Conservation (phyloP, 2,329 filamentous ascomycete species). For the Fusarium denticulatum region DNA sequence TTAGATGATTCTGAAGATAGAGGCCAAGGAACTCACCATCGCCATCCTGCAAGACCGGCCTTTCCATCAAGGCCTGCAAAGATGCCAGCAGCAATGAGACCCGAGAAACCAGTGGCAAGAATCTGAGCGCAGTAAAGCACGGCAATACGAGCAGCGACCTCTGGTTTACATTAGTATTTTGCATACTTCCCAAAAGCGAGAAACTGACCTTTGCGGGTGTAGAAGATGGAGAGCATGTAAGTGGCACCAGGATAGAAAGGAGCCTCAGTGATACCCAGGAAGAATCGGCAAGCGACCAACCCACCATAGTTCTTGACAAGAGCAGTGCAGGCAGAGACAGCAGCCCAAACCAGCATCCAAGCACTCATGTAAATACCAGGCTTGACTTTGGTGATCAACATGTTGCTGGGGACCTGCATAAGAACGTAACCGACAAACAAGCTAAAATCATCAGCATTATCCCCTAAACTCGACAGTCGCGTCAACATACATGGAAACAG, state of each 20-base stretch:
- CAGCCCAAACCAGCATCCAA: slow-evolving; percentile 55
- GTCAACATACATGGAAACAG: slow-evolving; percentile 49
- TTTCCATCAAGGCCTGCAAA: slow-evolving; percentile 54
- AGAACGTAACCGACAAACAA: slow-evolving; percentile 57
- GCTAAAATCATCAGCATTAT: slow-evolving; percentile 22
- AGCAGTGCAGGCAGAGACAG: slow-evolving; percentile 51
- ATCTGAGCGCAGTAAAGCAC: slow-evolving; percentile 69
- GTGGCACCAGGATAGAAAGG: slow-evolving; percentile 54
- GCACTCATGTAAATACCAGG: slow-evolving; percentile 55
- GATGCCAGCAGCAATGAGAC: slow-evolving; percentile 69
- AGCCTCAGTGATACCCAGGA: slow-evolving; percentile 53
- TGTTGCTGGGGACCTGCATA: slow-evolving; percentile 54
- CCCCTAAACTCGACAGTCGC: rapidly evolving
- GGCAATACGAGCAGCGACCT: slow-evolving; percentile 69
- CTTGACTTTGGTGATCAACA: slow-evolving; percentile 54
- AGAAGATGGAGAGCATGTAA: slow-evolving; percentile 49
- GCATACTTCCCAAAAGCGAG: rapidly evolving
- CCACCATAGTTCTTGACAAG: slow-evolving; percentile 49
- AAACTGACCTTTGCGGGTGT: slow-evolving; percentile 45
- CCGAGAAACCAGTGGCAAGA: slow-evolving; percentile 74
- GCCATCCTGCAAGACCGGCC: slow-evolving; percentile 68
- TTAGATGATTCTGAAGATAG: not conserved
- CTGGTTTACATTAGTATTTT: slow-evolving; percentile 54
- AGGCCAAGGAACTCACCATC: slow-evolving; percentile 54
- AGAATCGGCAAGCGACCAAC: slow-evolving; percentile 51